Evolutionary conservation across 306 rosid genomes (phyloP).

Genomic region (Fragaria iinumae): DNA sequence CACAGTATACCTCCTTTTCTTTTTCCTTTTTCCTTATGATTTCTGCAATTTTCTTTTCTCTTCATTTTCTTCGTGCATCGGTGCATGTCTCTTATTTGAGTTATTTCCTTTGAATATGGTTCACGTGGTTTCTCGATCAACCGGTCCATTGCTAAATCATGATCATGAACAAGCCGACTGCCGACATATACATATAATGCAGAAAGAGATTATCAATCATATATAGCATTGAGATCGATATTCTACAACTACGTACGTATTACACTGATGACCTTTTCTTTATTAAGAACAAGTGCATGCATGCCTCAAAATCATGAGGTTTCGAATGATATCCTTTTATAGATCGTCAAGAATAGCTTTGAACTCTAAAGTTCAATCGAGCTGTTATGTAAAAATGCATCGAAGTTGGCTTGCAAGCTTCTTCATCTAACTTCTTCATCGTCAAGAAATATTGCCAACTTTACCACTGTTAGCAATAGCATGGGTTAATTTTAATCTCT

Average conservation of each 20-base stretch:
- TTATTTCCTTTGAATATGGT: background rate
- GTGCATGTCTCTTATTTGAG: too few relatives aligned
- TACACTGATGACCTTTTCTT: background rate
- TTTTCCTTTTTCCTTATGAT: background rate
- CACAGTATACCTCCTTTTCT: background rate
- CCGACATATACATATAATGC: background rate
- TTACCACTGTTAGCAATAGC: background rate
- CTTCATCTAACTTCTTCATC: background rate
- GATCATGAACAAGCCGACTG: constrained; percentile 2
- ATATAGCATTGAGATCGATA: background rate
- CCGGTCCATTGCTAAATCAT: background rate
- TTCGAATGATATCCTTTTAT: background rate
- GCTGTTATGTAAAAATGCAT: background rate
- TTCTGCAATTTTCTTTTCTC: background rate
- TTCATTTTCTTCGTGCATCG: background rate
- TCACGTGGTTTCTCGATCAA: constrained; percentile 6
- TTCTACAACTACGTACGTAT: background rate
- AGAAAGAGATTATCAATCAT: background rate
- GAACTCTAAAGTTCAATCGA: background rate
- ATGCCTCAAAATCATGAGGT: background rate
- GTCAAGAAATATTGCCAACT: background rate
- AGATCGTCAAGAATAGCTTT: background rate
- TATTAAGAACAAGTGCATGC: too few relatives aligned
- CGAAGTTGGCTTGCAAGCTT: background rate
- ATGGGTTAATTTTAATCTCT: background rate